Evolutionary conservation across 192 early-diverging fungal genomes (phyloP), one percentile per base, ranked within the genome.

Genomic region (Mortierella alpina): DNA sequence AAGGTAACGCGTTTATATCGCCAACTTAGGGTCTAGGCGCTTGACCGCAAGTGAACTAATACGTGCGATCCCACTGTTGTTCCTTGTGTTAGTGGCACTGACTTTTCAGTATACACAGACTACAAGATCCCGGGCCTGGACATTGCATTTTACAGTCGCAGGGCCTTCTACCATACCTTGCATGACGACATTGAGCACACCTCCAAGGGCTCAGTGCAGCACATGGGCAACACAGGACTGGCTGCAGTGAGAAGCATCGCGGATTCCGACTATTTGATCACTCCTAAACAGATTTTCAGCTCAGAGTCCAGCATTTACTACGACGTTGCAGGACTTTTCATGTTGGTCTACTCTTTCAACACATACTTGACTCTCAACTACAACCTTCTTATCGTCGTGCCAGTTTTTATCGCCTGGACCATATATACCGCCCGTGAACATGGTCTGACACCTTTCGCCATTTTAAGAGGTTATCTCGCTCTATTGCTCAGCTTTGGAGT

Each of bases 71-170:
- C 31, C 1, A 31, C 3, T 31, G 31, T 69, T 23, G 7, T 0
- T 8, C 42, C 39, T 11, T 14, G 6, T 39, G 48, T 47, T 59
- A 88, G 87, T 58, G 88, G 84, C 65, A 93, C 92, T 11, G 92
- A 93, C 83, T 93, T 87, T 76, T 86, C 86, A 20, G 73, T 90
- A 11, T 93, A 89, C 80, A 88, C 89, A 13, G 67, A 66, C 46
- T 75, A 88, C 55, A 87, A 87, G 14, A 81, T 90, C 8, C 91
- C 91, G 5, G 92, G 92, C 1, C 73, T 93, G 8, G 92, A 93
- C 65, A 81, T 93, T 71, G 90, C 91, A 0, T 92, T 93, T 42
- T 89, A 90, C 15, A 85, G 86, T 61, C 85, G 83, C 65, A 85
- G 92, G 72, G 87, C 84, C 17, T 83, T 90, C 22, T 93, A 93